Evolutionary conservation across 192 early-diverging fungal genomes (phyloP), one percentile per base, ranked within the genome.

Genomic region (Backusella australiensis): DNA sequence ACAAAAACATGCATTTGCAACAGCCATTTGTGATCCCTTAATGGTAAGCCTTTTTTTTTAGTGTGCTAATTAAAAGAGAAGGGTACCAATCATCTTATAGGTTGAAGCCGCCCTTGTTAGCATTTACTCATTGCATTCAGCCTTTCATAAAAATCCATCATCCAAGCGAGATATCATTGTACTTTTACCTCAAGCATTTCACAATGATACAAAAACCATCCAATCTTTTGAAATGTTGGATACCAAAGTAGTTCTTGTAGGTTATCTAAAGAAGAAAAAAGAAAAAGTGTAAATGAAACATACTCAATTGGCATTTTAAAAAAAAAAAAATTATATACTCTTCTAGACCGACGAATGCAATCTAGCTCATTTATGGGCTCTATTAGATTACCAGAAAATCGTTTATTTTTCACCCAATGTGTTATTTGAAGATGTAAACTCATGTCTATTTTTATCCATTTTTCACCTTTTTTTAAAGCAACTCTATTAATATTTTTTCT

Each of bases 301-400:
- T 23, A 23, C n/a, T 26, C 53, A 59, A 59, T 59, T 59, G 53
- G 2, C 53, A 26, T 59, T 59, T 32, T 32, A 1, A 1, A 1
- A 32, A 32, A 1, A 1, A 32, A 32, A 32, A 32, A 32, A 32
- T 1, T 59, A 1, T 26, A 11, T 23, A 11, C 23, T 21, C 21
- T 23, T 59, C 7, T 59, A 53, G 52, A 52, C 46, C 35, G 26
- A 46, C 11, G 46, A 52, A 56, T 29, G 32, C n/a, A 38, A 46
- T 15, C 2, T 46, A 5, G 34, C 52, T 15, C 17, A 52, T 38
- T 34, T 75, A 59, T 75, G 74, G 74, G 14, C 38, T 7, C 34
- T 75, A 65, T 34, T 38, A 35, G 66, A 75, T 42, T 75, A 75
- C 44, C 17, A 75, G 12, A 75, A 75, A 15, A 75, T 75, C 32